Conservation (phyloP, 2,329 filamentous ascomycete genomes). For the Calcarisporium arbuscula region DNA sequence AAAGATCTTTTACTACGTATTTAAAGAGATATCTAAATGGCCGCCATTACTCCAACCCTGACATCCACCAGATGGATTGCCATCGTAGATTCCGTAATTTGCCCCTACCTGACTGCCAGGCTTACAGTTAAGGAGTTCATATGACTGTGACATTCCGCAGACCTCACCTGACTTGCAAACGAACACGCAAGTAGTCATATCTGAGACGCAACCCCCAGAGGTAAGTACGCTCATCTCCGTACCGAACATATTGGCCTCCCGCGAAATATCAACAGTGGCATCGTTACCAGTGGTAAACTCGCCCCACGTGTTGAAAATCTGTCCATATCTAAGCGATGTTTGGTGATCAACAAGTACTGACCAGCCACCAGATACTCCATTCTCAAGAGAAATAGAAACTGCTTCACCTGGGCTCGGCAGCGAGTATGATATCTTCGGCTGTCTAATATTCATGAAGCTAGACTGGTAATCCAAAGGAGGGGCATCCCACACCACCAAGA, state of each 20-base stretch:
- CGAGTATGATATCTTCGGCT: constrained; percentile 28
- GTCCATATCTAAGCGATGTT: constrained; percentile 25
- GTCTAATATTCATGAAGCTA: constrained; percentile 21
- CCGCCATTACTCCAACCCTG: constrained; percentile 21
- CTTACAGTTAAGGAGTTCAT: constrained; percentile 30
- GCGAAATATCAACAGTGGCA: constrained; percentile 35
- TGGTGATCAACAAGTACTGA: constrained; percentile 24
- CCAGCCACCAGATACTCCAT: constrained; percentile 31
- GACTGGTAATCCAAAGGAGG: constrained; percentile 15
- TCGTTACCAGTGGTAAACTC: constrained; percentile 32
- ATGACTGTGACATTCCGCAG: constrained; percentile 27
- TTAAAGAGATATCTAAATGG: too few species aligned
- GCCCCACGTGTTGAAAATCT: constrained; percentile 36
- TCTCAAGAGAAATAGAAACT: constrained; percentile 30
- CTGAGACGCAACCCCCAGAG: constrained; percentile 30
- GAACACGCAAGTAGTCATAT: constrained; percentile 37
- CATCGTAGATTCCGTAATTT: constrained; percentile 13
- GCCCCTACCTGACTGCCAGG: constrained; percentile 17
- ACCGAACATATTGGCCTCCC: constrained; percentile 36
- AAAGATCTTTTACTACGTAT: too few species aligned
- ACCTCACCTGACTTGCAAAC: constrained; percentile 27
- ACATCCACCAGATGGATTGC: constrained; percentile 23
- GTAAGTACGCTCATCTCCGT: constrained; percentile 26
- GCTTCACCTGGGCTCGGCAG: constrained; percentile 24
- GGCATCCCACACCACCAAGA: constrained; percentile 21